phyloP scores from a whole-genome alignment of 192 early-diverging fungal genomes.

The Podochytrium sp. region DNA sequence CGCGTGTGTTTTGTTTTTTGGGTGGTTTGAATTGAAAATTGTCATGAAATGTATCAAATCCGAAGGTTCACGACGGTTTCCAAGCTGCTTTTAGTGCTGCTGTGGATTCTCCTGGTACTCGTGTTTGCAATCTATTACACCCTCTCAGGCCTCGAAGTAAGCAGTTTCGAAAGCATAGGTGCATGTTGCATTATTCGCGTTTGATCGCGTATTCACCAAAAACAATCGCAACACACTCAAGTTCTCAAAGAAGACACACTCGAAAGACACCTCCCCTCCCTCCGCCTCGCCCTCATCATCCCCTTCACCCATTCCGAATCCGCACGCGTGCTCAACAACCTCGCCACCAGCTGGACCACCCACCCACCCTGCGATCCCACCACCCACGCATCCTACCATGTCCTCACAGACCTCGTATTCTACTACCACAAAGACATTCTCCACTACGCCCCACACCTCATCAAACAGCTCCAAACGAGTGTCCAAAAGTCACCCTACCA shows the following conservation, averaged over 20 bases:
- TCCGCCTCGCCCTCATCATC: conserved; percentile 35
- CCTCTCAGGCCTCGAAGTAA: background rate
- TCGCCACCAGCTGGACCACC: conserved; percentile 27
- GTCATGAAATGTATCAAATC: background rate
- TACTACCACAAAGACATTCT: conserved; percentile 36
- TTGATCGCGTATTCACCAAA: background rate
- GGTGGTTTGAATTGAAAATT: background rate
- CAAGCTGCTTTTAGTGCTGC: conserved; percentile 5
- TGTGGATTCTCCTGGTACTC: background rate
- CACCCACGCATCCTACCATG: background rate
- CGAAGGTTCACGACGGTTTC: conserved; percentile 1
- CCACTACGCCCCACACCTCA: background rate
- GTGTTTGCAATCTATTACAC: background rate
- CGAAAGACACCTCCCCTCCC: conserved; percentile 1
- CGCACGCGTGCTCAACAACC: conserved; percentile 9
- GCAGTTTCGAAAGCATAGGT: background rate
- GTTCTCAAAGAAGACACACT: conserved; percentile 23
- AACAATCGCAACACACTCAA: background rate
- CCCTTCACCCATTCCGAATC: conserved; percentile 28
- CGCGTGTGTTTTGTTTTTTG: background rate
- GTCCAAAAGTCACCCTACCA: background rate
- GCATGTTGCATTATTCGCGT: background rate
- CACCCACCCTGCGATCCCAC: conserved; percentile 25
- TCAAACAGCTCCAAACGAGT: background rate
- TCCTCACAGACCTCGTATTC: conserved; percentile 37